These are phyloP conservation scores for Aegle marmelos DNA, from an alignment of 345 rosid species.

Conservation along the genomic window DNA sequence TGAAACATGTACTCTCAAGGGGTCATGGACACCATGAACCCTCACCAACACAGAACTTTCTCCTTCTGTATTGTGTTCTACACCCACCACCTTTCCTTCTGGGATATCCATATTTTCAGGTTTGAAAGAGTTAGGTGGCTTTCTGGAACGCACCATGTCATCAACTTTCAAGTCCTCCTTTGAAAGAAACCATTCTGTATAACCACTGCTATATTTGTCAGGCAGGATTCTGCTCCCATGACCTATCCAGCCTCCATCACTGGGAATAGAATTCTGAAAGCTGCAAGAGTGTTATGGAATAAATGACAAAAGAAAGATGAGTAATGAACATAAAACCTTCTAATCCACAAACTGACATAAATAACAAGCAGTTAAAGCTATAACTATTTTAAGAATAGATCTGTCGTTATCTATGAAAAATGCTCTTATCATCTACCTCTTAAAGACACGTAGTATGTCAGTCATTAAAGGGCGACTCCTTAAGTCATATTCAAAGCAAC, in stretches of 20 bases:
- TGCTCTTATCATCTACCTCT: conserved; percentile 39
- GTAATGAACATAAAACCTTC: background rate
- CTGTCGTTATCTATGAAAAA: background rate
- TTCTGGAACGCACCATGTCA: conserved; percentile 83
- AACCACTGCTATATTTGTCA: conserved; percentile 43
- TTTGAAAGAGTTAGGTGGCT: conserved; percentile 57
- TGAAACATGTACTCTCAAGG: conserved; percentile 63
- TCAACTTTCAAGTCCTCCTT: conserved; percentile 74
- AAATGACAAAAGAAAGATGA: background rate
- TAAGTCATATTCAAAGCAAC: conserved; percentile 90
- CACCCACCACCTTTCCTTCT: conserved; percentile 79
- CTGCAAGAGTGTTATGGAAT: conserved; percentile 41
- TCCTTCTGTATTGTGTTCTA: conserved; percentile 46
- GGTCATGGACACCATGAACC: conserved; percentile 82
- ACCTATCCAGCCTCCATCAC: conserved; percentile 55
- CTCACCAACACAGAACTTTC: conserved; percentile 78
- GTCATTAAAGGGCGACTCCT: conserved; percentile 85
- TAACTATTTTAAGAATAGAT: background rate
- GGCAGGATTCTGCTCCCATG: conserved; percentile 30
- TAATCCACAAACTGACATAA: background rate
- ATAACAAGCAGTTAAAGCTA: background rate
- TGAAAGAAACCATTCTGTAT: conserved; percentile 78
- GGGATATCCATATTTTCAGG: conserved; percentile 78
- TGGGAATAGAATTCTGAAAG: conserved; percentile 44
- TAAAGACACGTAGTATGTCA: conserved; percentile 62